phyloP scores from a whole-genome alignment of 352 stramenopile species.

The Phytopythium helicoides region DNA sequence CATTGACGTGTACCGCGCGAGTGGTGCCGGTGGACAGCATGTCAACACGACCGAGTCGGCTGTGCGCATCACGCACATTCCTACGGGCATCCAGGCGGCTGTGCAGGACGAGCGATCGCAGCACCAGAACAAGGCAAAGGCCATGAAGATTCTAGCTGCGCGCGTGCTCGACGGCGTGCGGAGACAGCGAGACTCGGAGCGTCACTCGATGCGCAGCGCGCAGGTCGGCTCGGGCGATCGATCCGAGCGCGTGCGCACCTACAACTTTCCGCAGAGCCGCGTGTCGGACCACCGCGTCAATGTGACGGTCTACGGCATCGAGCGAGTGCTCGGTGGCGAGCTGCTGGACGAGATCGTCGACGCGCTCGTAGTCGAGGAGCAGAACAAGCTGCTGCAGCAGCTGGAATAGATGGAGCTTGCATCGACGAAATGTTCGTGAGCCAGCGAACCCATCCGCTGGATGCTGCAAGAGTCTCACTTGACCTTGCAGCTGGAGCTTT shows the following conservation, averaged over 20 bases:
- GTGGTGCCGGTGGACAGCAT: conserved; percentile 97
- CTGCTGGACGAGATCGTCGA: conserved; percentile 90
- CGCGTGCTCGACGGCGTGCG: conserved; percentile 95
- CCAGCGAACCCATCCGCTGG: too few species aligned
- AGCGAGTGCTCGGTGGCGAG: conserved; percentile 88
- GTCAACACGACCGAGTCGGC: conserved; percentile 99
- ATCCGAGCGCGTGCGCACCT: conserved; percentile 97
- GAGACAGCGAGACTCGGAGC: conserved; percentile 48
- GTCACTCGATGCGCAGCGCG: conserved; percentile 60
- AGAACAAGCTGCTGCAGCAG: conserved; percentile 73
- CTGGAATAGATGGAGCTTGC: conserved; percentile 38
- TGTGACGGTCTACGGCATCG: conserved; percentile 86
- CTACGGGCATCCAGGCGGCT: conserved; percentile 90
- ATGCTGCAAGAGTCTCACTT: too few species aligned
- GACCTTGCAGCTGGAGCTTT: neutral
- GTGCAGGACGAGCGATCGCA: conserved; percentile 96
- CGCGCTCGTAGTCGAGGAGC: conserved; percentile 69
- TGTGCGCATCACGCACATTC: conserved; percentile 96
- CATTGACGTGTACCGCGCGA: conserved; percentile 97
- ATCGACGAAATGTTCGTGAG: conserved; percentile 10
- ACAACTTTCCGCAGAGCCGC: conserved; percentile 97
- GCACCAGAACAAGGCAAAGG: conserved; percentile 98
- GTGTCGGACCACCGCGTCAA: conserved; percentile 95
- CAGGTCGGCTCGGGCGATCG: conserved; percentile 95
- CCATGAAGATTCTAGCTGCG: conserved; percentile 96